These are phyloP conservation scores for Endocalyx cinctus DNA, from an alignment of 2,329 filamentous ascomycete species.

Conservation along the genomic window DNA sequence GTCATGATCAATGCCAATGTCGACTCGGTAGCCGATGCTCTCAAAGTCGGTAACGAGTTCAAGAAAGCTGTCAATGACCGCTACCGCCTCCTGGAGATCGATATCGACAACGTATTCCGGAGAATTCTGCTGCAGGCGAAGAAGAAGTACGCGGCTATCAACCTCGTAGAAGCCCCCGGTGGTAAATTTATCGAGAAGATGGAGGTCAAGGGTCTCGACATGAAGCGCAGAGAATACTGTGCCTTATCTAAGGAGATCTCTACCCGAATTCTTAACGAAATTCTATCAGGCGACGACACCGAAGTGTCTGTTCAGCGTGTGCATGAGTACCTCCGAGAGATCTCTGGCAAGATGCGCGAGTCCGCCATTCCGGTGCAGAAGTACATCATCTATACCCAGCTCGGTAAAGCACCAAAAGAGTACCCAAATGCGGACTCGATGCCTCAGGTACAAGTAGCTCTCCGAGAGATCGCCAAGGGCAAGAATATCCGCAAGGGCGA, in stretches of 20 bases:
- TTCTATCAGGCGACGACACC: constrained; percentile 87
- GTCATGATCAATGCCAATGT: constrained; percentile 99
- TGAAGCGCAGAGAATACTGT: constrained; percentile 97
- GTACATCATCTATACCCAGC: constrained; percentile 97
- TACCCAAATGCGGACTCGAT: constrained; percentile 93
- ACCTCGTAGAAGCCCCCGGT: constrained; percentile 74
- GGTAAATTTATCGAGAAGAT: constrained; percentile 91
- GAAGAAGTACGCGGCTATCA: constrained; percentile 98
- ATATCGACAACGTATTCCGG: constrained; percentile 96
- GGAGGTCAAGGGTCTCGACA: constrained; percentile 96
- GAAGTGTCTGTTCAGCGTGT: constrained; percentile 85
- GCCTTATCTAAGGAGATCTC: constrained; percentile 93
- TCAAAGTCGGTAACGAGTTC: constrained; percentile 91
- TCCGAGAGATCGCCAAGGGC: constrained; percentile 80
- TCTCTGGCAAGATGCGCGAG: constrained; percentile 82
- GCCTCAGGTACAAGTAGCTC: constrained; percentile 94
- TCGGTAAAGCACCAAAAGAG: constrained; percentile 87
- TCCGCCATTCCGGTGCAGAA: constrained; percentile 71
- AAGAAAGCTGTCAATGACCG: constrained; percentile 91
- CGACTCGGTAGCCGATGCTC: constrained; percentile 82
- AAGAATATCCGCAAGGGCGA: constrained; percentile 89
- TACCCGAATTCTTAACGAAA: constrained; percentile 82
- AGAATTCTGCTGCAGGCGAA: constrained; percentile 92
- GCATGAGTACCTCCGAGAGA: constrained; percentile 85
- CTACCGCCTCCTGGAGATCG: constrained; percentile 90